Base-by-base conservation (phyloP, 306 rosid species). In the Rosa rugosa region DNA sequence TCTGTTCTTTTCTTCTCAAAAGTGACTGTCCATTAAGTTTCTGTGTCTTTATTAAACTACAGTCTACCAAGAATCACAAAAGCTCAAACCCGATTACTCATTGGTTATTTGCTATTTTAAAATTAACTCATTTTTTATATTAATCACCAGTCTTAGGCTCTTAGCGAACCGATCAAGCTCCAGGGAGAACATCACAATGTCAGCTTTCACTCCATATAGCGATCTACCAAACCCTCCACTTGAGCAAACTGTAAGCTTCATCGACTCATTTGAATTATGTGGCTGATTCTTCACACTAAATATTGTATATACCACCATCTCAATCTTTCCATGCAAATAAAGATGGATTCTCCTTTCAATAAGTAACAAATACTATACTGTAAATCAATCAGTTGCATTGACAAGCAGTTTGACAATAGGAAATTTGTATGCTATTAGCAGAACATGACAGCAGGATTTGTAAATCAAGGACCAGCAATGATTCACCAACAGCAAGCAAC, bases 401-500 rank as follows among this genome's bases (percentile, higher is more conserved):
- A 54, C 60, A 53, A 18, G 60, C 62, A 54, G 31, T 57, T 75
- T 75, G 78, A 75, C 41, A 56, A 11, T 40, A 73, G 42, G 17
- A 23, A 40, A 20, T 13, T 42, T 16, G 44, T 75, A 42, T 75
- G 27, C 20, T 45, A 18, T 45, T 4, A 72, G 57, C 81, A 77
- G 79, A 82, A 65, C 31, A 79, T 45, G 67, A 53, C 63, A 1
- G 70, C 11, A 13, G 69, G 46, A 63, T 36, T 20, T 76, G 71
- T 11, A 46, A 71, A 81, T 53, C 81, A 71, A 31, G 34, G 44
- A 46, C 25, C 42, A 17, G 40, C 16, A 42, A 18, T 16, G 22
- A 31, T 44, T 50, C 18, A 44, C 69, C 75, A 64, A 9, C 81
- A 42, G 10, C 78, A 53, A 69, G 69, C 60, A 40, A 65, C 65